Evolutionary conservation across 148 eudicot species (phyloP), one percentile per base, ranked within the genome.

Genomic region (Silene conica): DNA sequence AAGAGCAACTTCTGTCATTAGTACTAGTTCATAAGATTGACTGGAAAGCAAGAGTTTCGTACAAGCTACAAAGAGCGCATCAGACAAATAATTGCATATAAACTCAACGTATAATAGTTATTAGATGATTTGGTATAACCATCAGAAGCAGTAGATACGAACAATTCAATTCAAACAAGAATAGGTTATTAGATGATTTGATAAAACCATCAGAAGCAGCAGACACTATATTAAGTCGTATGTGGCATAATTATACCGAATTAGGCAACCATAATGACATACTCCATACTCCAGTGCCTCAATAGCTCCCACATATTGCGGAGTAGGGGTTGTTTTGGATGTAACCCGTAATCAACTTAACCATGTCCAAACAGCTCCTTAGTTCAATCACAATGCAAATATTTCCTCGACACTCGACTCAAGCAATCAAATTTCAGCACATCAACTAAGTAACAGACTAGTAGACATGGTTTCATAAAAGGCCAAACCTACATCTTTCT

Each of bases 21-120:
- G 16, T 3, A n/a, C 15, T 19, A 63, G 8, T 31, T 69, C 21
- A 10, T 20, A 22, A 62, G 38, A 43, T 54, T 26, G 8, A 48
- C 21, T 16, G 13, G 55, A 21, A 57, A 25, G 50, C n/a, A 60
- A 8, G 23, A 48, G 23, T 20, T 38, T 67, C 10, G 65, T 66
- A 13, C 50, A 20, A 45, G 22, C 43, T 38, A 38, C 43, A 38
- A 38, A 38, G 62, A 22, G 7, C 25, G 41, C 19, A 10, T n/a
- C 19, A 59, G 52, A 31, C 38, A 73, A 74, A 59, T 54, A 31
- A 52, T 48, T 18, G 0, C 21, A 66, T 38, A 62, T 1, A 18
- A 73, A 78, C 43, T 25, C 60, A 52, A 20, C 52, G 54, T 26
- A 54, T 63, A 15, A 2, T 38, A 67, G 54, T 18, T 20, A 67